phyloP scores from a whole-genome alignment of 2,329 filamentous ascomycete genomes.

The Xylariaceae sp. region DNA sequence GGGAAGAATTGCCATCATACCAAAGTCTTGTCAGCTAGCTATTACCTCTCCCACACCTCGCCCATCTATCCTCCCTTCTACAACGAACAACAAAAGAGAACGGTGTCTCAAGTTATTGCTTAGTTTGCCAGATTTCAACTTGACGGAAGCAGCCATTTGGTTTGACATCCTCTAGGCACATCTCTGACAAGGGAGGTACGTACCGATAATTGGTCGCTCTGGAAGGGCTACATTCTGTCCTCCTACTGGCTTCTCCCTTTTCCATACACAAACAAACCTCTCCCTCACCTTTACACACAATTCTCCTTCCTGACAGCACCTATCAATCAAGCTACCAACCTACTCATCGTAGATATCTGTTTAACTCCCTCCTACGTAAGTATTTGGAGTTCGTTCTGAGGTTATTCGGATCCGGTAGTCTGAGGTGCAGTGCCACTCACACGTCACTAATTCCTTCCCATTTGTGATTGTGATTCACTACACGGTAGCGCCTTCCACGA shows the following conservation, averaged over 20 bases:
- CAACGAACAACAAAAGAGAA: neutral
- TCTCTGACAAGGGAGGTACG: slow-evolving; percentile 15
- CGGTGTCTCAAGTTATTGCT: slow-evolving; percentile 3
- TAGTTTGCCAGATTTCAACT: too few species aligned
- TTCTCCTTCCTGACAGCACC: neutral
- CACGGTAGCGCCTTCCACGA: slow-evolving; percentile 9
- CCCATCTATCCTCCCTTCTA: neutral
- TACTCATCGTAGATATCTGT: neutral
- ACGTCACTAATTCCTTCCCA: slow-evolving; percentile 16
- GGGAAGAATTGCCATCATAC: too few species aligned
- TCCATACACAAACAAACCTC: too few species aligned
- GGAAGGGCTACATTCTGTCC: too few species aligned
- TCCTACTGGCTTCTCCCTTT: too few species aligned
- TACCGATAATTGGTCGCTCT: too few species aligned
- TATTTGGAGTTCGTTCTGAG: too few species aligned
- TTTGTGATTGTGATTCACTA: neutral
- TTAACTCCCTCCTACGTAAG: neutral
- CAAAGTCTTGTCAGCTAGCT: too few species aligned
- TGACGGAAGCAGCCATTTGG: slow-evolving; percentile 6
- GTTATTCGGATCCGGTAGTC: neutral
- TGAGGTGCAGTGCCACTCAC: neutral
- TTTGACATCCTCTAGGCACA: neutral
- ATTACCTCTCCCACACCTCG: neutral
- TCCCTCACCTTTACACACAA: neutral
- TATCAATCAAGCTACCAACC: neutral